A percentile compares a stretch with the other conserved stretches of the same genome.
phyloP scores from a whole-genome alignment of 2,329 filamentous ascomycete species.

The Colletotrichum shisoi region DNA sequence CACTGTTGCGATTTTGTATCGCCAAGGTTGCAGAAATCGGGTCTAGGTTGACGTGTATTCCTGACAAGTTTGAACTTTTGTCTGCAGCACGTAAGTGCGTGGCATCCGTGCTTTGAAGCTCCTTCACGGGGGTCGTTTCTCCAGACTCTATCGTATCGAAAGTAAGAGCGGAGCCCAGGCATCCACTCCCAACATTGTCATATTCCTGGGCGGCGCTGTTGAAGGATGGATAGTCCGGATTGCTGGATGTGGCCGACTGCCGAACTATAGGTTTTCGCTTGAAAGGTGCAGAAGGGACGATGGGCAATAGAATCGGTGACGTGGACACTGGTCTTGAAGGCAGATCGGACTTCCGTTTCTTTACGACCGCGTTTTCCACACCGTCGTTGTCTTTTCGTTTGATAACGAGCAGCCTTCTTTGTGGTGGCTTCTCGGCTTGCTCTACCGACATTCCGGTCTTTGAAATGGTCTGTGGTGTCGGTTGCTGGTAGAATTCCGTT shows the following conservation, averaged over 20 bases:
- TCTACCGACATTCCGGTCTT: not conserved
- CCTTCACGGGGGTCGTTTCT: not conserved
- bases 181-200: not conserved
- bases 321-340: not conserved
- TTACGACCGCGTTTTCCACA: not conserved
- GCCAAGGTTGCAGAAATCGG: not conserved
- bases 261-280: not conserved
- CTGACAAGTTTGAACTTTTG: not conserved
- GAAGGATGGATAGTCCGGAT: not conserved
- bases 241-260: not conserved
- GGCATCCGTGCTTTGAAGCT: not conserved
- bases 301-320: not conserved
- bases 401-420: not conserved
- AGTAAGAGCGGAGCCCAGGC: not conserved
- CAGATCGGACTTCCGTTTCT: slow-evolving; percentile 11
- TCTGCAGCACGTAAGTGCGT: not conserved
- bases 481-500: not conserved
- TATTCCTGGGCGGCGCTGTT: not conserved
- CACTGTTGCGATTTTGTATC: no score
- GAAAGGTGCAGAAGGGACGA: slow-evolving; percentile 2
- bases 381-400: not conserved
- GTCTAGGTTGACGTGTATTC: not conserved
- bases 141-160: no score
- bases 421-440: not conserved
- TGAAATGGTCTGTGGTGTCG: not conserved